Evolutionary conservation across 208 protist species (phyloP), one percentile per base, ranked within the genome.

Genomic region (Jaenimonas drosophilae): DNA sequence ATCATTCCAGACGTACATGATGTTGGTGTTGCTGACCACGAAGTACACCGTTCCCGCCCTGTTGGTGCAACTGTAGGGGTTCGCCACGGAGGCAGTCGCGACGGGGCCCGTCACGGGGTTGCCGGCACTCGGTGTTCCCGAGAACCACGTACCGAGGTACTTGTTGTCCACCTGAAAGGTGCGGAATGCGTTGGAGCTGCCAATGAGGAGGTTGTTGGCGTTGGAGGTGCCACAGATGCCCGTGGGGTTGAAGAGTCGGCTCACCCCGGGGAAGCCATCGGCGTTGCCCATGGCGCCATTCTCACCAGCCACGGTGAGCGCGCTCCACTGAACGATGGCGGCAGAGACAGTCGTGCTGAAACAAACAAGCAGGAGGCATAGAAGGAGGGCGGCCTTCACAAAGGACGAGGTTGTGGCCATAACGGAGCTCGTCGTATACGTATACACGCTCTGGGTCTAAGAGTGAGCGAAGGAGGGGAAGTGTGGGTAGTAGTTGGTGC

Each of bases 231-330:
- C 40, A 39, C 78, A 88, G 12, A 83, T 29, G 0, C 61, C 66
- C 17, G 32, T 40, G 1, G 78, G 74, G 40, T 45, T 49, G 1
- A 23, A 3, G 28, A 88, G 47, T 17, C 38, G 38, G 34, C 65
- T 83, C 1, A 20, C 31, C 26, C 59, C 64, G 11, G 32, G 17
- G n/a, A 14, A 6, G n/a, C 78, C 78, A 40, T 80, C 47, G 3
- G 17, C 38, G 21, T 31, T 42, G 12, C 58, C 54, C 6, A 46
- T 32, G 6, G 29, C 4, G 28, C 36, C 11, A 0, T 21, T 0
- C 0, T 24, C 2, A n/a, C 73, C 78, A 7, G 74, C 62, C 16
- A 88, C 64, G 17, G 60, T 74, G 36, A 23, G n/a, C n/a, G n/a
- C n/a, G n/a, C n/a, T n/a, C n/a, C n/a, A n/a, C n/a, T n/a, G n/a